Evolutionary conservation across 176 grass and related monocot genomes (phyloP).

Genomic region (Luzula sylvatica): DNA sequence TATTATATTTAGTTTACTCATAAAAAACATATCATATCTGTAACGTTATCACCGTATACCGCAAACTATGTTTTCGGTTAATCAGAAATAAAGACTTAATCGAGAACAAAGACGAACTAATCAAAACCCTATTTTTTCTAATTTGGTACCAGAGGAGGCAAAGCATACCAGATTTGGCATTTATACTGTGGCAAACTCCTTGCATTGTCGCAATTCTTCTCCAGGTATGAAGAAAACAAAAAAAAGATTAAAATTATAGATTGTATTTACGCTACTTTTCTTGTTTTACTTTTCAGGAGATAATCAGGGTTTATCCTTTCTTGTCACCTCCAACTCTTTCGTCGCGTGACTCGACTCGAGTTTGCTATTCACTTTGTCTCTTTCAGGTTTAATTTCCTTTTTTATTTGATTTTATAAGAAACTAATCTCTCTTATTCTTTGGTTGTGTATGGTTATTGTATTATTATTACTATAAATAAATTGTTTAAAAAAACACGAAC

Average conservation of each 20-base stretch:
- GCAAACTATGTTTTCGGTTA: too few species aligned
- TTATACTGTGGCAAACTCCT: constrained; percentile 12
- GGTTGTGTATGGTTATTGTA: too few species aligned
- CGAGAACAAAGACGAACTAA: too few species aligned
- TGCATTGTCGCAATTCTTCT: constrained; percentile 5
- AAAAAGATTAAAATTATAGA: too few species aligned
- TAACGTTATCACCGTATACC: too few species aligned
- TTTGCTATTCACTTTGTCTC: constrained; percentile 13
- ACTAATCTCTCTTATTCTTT: background rate
- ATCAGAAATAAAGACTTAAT: too few species aligned
- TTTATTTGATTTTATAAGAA: background rate
- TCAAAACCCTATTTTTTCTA: background rate
- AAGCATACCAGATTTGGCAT: constrained; percentile 13
- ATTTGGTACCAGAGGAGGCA: constrained; percentile 13
- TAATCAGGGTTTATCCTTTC: constrained; percentile 19
- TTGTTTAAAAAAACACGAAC: too few species aligned
- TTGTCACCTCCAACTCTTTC: constrained; percentile 18
- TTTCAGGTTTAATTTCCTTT: constrained; percentile 12
- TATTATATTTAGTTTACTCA: too few species aligned
- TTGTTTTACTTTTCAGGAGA: constrained; percentile 12
- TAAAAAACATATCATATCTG: too few species aligned
- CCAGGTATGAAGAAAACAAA: background rate
- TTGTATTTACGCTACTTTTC: background rate
- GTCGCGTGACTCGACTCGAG: constrained; percentile 17
- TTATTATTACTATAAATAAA: too few species aligned